Base-by-base conservation (phyloP, 192 early-diverging fungal species). In the Rhizoclosmatium sp. region DNA sequence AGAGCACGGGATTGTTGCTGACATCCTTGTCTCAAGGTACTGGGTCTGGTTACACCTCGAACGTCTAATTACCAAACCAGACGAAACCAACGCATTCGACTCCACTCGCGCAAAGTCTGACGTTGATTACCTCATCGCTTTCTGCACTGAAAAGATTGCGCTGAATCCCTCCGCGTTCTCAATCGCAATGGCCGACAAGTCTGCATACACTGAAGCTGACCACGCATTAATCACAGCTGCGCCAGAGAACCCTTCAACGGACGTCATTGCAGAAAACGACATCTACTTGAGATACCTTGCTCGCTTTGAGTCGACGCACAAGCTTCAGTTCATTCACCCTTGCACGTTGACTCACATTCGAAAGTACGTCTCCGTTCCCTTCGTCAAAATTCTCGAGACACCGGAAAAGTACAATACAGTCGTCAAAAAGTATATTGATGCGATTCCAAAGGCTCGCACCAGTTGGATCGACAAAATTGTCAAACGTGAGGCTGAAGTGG, bases 261-360 rank as follows among this genome's bases (percentile, higher is more conserved):
- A 19, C n/a, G 5, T 39, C 12, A 45, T 75, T 48, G 72, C 72
- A 40, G 59, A 5, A n/a, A 75, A 75, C 72, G 72, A 75, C 42
- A 62, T 75, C 4, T 75, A 75, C 47, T 12, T 47, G 4, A 23
- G 72, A 7, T 42, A 16, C 23, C 56, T 59, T 19, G n/a, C 72
- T 14, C 60, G n/a, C 4, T 10, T 60, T 7, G 7, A 16, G 40
- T 60, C 59, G 1, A 39, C 39, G 9, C 48, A 49, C 72, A 75
- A 75, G 72, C 21, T 75, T 12, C 19, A 19, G 10, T 75, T 49
- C 59, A 75, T 75, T 46, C 72, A 75, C 59, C 72, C 72, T 2
- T 44, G 46, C 56, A 62, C 72, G 16, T 42, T 62, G 12, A 75
- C 72, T 31, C 72, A 75, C 46, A 75, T 75, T 45, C 72, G 72